Conservation (phyloP, 805 yeast species). For the Kazachstania africana region DNA sequence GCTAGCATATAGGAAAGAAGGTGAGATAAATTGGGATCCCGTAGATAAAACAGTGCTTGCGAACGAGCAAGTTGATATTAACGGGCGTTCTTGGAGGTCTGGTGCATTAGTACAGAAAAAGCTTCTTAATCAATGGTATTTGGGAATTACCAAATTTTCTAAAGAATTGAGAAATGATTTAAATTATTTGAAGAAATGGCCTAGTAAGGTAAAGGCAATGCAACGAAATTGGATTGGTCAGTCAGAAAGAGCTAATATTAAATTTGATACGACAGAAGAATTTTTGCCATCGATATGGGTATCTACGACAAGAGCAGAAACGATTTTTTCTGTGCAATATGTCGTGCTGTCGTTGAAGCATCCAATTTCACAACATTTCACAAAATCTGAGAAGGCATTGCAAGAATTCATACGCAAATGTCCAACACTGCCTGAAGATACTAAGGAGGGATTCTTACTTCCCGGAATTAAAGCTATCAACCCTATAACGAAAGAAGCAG, state of each 20-base stretch:
- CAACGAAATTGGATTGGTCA: constrained; percentile 92
- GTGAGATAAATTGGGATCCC: constrained; percentile 97
- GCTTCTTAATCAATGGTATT: constrained; percentile 82
- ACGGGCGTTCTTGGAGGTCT: constrained; percentile 92
- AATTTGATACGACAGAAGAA: constrained; percentile 30
- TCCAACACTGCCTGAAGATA: constrained; percentile 31
- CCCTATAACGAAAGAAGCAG: constrained; percentile 39
- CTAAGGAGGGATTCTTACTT: constrained; percentile 52
- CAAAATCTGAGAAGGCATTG: constrained; percentile 32
- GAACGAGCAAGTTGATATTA: constrained; percentile 86
- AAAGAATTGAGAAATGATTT: constrained; percentile 55
- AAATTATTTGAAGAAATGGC: constrained; percentile 60
- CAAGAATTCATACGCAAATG: constrained; percentile 33
- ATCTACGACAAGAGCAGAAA: constrained; percentile 87
- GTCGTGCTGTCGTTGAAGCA: constrained; percentile 69
- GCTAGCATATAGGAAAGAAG: constrained; percentile 72
- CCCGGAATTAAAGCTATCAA: constrained; percentile 34
- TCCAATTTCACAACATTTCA: constrained; percentile 37
- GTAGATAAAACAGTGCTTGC: constrained; percentile 91
- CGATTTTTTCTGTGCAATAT: constrained; percentile 72
- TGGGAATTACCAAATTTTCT: constrained; percentile 80
- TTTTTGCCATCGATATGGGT: constrained; percentile 31
- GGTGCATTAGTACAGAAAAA: constrained; percentile 88
- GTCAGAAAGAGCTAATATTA: constrained; percentile 66
- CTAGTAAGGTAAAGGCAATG: constrained; percentile 78